phyloP scores from a whole-genome alignment of 169 alveolate genomes.

The Eimeria sp. region DNA sequence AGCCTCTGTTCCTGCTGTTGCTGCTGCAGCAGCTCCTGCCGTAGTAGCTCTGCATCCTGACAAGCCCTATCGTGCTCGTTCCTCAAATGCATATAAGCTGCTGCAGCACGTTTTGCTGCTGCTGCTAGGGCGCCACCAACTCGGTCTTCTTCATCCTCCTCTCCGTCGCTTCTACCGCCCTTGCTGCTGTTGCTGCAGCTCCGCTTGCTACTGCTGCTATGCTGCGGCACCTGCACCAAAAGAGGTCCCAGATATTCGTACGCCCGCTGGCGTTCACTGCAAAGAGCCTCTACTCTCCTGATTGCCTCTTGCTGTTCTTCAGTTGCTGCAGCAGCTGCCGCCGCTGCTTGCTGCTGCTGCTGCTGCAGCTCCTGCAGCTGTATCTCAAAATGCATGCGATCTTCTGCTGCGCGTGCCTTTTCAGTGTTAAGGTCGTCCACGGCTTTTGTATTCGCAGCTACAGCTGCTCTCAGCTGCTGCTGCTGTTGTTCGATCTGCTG shows the following conservation, averaged over 20 bases:
- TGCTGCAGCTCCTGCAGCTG: constrained; percentile 74
- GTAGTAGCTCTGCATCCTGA: constrained; percentile 50
- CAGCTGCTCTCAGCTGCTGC: constrained; percentile 63
- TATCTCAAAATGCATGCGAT: constrained; percentile 48
- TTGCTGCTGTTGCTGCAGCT: constrained; percentile 69
- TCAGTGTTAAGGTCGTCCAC: constrained; percentile 49
- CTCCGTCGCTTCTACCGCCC: constrained; percentile 56
- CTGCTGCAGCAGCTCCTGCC: constrained; percentile 72
- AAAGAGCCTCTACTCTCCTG: constrained; percentile 66
- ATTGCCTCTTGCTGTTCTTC: constrained; percentile 62
- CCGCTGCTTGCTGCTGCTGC: constrained; percentile 64
- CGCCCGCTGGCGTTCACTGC: constrained; percentile 56
- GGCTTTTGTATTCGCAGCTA: constrained; percentile 58
- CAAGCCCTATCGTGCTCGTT: constrained; percentile 29
- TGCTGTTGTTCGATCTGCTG: constrained; percentile 68
- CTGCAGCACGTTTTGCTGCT: constrained; percentile 74
- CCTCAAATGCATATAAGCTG: constrained; percentile 27
- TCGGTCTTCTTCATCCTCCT: constrained; percentile 28
- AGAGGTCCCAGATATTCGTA: constrained; percentile 70
- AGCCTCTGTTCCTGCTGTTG: constrained; percentile 54
- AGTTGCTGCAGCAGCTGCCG: constrained; percentile 43
- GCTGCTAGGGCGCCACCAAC: constrained; percentile 27
- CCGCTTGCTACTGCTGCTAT: constrained; percentile 57
- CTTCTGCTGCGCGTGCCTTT: constrained; percentile 75
- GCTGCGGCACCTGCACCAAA: neutral